phyloP scores from a whole-genome alignment of 2,329 filamentous ascomycete species.

The Cordyceps cicadae region DNA sequence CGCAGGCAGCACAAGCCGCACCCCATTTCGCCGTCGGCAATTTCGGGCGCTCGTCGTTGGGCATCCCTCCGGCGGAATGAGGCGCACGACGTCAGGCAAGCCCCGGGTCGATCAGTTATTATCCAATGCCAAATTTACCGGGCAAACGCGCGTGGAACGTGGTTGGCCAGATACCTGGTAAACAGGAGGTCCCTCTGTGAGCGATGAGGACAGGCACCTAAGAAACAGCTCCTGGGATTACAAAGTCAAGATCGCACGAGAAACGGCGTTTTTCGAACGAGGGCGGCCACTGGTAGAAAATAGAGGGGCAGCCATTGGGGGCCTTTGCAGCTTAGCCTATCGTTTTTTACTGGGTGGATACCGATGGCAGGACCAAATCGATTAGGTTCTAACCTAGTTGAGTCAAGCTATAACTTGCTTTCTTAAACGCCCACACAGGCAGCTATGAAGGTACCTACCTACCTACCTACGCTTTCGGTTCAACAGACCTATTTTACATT shows the following conservation, averaged over 20 bases:
- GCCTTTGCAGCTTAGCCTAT: neutral
- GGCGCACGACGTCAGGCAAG: neutral
- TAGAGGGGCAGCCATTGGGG: neutral
- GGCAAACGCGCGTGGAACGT: neutral
- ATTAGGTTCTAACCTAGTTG: neutral
- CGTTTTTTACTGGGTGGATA: neutral
- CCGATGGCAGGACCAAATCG: neutral
- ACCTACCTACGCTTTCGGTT: neutral
- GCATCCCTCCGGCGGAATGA: neutral
- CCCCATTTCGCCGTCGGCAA: slow-evolving; percentile 38
- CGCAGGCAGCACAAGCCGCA: slow-evolving; percentile 40
- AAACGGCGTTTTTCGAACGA: slow-evolving; percentile 10
- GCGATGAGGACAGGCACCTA: neutral
- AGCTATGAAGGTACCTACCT: too few species aligned
- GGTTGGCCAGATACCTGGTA: neutral
- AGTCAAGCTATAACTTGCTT: neutral
- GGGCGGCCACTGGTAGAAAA: neutral
- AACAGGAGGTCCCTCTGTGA: neutral
- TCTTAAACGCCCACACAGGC: too few species aligned
- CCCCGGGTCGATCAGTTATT: neutral
- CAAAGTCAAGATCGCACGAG: neutral
- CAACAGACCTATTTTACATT: too few species aligned
- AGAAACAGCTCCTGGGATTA: neutral
- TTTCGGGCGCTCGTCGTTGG: slow-evolving; percentile 20
- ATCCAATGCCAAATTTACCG: neutral